A percentile compares a stretch with the other conserved stretches of the same genome.
These are phyloP conservation scores for Diplosphaera chodatii DNA, from an alignment of 139 green algal species.

Conservation along the genomic window DNA sequence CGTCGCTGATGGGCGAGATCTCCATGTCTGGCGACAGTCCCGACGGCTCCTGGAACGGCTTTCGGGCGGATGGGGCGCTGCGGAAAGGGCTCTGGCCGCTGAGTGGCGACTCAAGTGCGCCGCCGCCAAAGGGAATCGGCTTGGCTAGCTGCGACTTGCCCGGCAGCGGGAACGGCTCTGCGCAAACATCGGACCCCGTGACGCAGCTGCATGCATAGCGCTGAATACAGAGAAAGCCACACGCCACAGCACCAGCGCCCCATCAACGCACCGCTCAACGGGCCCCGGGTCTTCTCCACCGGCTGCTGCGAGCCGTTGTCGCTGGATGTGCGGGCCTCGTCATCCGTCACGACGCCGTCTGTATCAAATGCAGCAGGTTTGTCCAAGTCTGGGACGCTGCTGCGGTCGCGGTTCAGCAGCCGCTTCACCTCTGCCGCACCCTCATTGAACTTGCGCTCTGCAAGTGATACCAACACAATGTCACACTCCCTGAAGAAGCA, in stretches of 20 bases:
- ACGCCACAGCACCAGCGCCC: no score
- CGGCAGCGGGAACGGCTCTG: background rate
- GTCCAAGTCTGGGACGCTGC: conserved; percentile 51
- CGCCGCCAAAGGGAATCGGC: conserved; percentile 29
- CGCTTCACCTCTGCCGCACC: conserved; percentile 57
- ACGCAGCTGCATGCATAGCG: no score
- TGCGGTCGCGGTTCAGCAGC: conserved; percentile 61
- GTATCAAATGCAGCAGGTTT: conserved; percentile 25
- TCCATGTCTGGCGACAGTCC: conserved; percentile 61
- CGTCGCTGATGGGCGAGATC: conserved; percentile 40
- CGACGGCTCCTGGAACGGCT: conserved; percentile 49
- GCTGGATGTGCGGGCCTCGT: no score
- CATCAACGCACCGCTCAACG: no score
- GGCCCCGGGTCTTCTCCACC: no score
- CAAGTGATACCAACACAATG: no score
- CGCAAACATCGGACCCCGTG: no score
- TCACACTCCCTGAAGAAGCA: no score
- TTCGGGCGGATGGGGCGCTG: conserved; percentile 3
- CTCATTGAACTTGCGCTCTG: conserved; percentile 33
- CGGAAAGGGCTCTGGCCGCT: background rate
- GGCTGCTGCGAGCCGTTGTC: background rate
- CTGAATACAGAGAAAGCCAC: no score
- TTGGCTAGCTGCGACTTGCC: background rate
- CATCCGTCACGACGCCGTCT: conserved; percentile 6
- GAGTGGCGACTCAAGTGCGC: background rate